Base-by-base conservation (phyloP, 1,284 basidiomycete species). In the Ustilago esculenta region DNA sequence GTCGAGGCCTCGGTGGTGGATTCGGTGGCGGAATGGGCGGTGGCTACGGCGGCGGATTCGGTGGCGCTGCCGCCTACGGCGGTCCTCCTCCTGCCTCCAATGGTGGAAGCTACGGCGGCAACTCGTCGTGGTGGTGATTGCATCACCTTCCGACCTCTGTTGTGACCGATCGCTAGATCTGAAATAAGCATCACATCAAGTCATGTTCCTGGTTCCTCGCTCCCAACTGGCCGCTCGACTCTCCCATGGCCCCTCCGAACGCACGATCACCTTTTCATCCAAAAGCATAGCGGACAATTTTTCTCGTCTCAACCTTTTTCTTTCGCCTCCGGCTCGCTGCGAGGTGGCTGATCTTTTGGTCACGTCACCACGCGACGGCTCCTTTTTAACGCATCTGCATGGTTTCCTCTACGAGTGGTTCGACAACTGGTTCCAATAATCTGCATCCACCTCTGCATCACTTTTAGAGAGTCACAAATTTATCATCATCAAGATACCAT, bases 1-100 rank as follows among this genome's bases (percentile, higher is more conserved):
- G 67, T 24, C 68, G 71, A 14, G 70, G 71, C 41, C 66, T 54
- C 32, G 66, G 74, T 50, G 76, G 75, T 34, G 73, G 72, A 39
- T 65, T 47, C 41, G 66, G 63, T 29, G 72, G 73, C 24, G 72
- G 73, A 25, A 47, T 49, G 42, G 64, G 63, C 32, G 64, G 69
- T 17, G 59, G 69, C 50, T 64, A 56, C 49, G 69, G 69, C 34
- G 63, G 58, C 11, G 50, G 58, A 21, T 48, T 20, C 18, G 58
- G 54, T 37, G 68, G 68, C 18, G 50, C 50, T 40, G 59, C 48
- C 37, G 63, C 48, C 34, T 71, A 54, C 50, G 68, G 68, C 20
- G 69, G 69, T 15, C 69, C 69, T 56, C 69, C 68, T 43, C 68
- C 68, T 42, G 68, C 68, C 30, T 66, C 64, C 37, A 63, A 59